Percentiles rank a stretch among this genome's conserved stretches.
These are phyloP conservation scores for Leucocoprinus sp. DNA, from an alignment of 768 basidiomycete genomes.

Conservation along the genomic window DNA sequence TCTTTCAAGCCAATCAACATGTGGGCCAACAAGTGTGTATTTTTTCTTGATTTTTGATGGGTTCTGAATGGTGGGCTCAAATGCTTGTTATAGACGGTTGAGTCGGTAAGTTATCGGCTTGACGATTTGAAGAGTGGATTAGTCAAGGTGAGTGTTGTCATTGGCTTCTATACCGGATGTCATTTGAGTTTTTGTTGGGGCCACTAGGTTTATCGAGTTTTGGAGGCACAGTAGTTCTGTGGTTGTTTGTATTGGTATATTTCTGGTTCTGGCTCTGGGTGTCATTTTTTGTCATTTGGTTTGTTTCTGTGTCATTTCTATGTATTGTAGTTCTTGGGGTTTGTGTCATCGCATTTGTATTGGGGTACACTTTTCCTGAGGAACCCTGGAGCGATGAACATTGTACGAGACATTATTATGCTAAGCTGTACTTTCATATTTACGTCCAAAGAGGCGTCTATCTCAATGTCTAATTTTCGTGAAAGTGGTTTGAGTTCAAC, in stretches of 20 bases:
- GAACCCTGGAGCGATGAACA: no score
- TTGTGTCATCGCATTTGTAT: no score
- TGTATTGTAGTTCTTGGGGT: no score
- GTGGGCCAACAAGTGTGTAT: conserved; percentile 69
- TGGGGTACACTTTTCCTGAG: no score
- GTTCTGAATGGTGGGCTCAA: not conserved
- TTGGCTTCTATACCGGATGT: conserved; percentile 9
- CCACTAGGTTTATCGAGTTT: conserved; percentile 31
- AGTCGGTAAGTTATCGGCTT: conserved; percentile 76
- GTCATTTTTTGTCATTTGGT: no score
- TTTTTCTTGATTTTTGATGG: conserved; percentile 11
- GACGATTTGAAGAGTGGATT: conserved; percentile 84
- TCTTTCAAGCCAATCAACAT: conserved; percentile 82
- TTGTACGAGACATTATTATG: no score
- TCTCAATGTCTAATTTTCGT: no score
- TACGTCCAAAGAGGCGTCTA: no score
- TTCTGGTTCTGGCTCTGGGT: no score
- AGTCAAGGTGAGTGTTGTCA: conserved; percentile 50
- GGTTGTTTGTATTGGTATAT: conserved; percentile 18
- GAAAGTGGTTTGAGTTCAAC: no score
- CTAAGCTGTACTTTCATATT: no score
- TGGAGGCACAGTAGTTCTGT: conserved; percentile 23
- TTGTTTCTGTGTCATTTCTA: no score
- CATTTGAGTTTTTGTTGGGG: not conserved
- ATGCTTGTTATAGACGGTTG: conserved; percentile 38